Conservation (phyloP, 2,329 filamentous ascomycete species). For the Coniochaeta prunicola region DNA sequence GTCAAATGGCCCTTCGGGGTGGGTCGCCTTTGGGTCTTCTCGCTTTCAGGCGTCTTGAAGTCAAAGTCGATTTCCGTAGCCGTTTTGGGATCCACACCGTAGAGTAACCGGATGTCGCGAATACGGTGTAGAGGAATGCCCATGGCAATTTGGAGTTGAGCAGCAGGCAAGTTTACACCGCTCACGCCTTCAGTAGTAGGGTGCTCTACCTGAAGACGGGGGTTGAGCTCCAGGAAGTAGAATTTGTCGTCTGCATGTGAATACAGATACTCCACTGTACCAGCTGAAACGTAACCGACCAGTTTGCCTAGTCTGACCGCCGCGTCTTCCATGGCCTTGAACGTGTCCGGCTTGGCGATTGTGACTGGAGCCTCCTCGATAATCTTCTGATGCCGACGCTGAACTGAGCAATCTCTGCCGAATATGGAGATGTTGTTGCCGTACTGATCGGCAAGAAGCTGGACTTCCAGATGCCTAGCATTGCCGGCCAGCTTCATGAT, state of each 20-base stretch:
- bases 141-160: constrained; percentile 98
- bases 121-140: constrained; percentile 93
- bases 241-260: constrained; percentile 97
- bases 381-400: constrained; percentile 98
- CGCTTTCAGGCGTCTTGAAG: constrained; percentile 80
- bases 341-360: constrained; percentile 81
- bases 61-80: constrained; percentile 90
- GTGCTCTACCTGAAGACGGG: constrained; percentile 98
- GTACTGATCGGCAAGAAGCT: constrained; percentile 96
- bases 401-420: constrained; percentile 96
- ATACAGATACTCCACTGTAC: constrained; percentile 98
- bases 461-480: constrained; percentile 93
- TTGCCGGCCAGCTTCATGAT: constrained; percentile 99
- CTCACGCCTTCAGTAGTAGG: constrained; percentile 99
- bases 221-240: constrained; percentile 98
- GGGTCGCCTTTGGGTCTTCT: constrained; percentile 79
- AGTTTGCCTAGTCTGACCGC: constrained; percentile 89
- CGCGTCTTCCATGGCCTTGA: constrained; percentile 93
- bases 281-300: constrained; percentile 96
- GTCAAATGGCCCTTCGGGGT: constrained; percentile 95
- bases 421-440: constrained; percentile 99
- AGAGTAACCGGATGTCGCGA: constrained; percentile 90
- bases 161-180: constrained; percentile 92
- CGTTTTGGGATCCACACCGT: constrained; percentile 88
- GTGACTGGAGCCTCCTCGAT: constrained; percentile 98